phyloP scores from a whole-genome alignment of 116 monocot genomes.

The Trichopus zeylanicus region DNA sequence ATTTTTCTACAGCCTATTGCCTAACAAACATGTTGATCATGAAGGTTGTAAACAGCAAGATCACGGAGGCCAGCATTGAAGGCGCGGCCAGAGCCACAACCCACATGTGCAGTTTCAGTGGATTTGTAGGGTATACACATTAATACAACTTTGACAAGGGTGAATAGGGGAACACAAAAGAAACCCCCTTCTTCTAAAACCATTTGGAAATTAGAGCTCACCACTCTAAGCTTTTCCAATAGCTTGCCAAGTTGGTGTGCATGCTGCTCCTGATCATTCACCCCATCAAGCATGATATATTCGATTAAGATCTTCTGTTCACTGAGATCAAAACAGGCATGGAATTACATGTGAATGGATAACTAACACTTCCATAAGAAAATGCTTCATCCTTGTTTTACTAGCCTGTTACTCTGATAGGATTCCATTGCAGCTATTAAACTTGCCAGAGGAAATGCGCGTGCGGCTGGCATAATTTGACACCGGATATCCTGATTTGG shows the following conservation, averaged over 20 bases:
- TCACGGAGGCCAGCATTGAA: no score
- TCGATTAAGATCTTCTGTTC: slow-evolving; percentile 88
- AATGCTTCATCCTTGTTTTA: neutral
- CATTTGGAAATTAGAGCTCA: slow-evolving; percentile 16
- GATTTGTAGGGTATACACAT: no score
- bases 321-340: slow-evolving; percentile 31
- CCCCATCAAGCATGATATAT: slow-evolving; percentile 97
- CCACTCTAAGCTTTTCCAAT: slow-evolving; percentile 66
- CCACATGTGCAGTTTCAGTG: no score
- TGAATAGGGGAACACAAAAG: neutral
- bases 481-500: slow-evolving; percentile 91
- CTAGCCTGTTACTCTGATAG: slow-evolving; percentile 81
- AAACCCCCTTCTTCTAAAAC: neutral
- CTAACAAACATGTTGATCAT: no score
- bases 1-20: no score
- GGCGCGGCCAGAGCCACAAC: no score
- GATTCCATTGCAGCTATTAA: slow-evolving; percentile 69
- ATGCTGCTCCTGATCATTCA: slow-evolving; percentile 90
- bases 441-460: slow-evolving; percentile 79
- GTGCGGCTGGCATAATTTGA: slow-evolving; percentile 95
- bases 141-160: no score
- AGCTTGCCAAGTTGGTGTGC: slow-evolving; percentile 92
- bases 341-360: neutral
- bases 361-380: neutral
- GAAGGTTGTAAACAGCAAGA: no score